Evolutionary conservation across 306 rosid species (phyloP).

Genomic region (Quercus suber): DNA sequence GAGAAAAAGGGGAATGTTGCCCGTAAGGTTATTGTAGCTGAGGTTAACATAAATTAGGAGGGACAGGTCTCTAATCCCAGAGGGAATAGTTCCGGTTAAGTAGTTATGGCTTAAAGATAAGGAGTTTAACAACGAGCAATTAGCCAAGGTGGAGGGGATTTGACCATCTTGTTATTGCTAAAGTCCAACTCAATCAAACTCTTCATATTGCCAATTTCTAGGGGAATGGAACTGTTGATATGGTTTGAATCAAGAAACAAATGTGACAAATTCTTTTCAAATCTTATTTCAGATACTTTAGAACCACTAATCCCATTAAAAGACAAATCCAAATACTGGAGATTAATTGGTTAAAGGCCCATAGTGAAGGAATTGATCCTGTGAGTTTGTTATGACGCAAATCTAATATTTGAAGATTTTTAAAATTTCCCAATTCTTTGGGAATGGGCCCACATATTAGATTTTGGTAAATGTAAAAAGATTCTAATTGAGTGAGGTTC

Average conservation of each 20-base stretch:
- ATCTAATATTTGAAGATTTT: no score
- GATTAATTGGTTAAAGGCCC: not conserved
- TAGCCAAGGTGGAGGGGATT: no score
- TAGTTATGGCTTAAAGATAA: no score
- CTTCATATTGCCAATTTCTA: not conserved
- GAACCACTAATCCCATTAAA: not conserved
- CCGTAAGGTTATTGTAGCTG: no score
- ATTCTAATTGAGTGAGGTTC: not conserved
- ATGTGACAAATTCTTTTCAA: not conserved
- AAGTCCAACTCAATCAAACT: not conserved
- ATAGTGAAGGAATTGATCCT: not conserved
- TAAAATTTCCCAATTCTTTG: not conserved
- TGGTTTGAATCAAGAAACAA: not conserved
- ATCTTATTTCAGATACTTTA: no score
- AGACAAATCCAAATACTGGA: rapidly evolving
- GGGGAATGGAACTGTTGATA: no score
- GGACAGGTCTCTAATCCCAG: no score
- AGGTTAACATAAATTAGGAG: no score
- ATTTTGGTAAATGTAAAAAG: not conserved
- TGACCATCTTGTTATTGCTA: no score
- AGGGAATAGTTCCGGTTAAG: rapidly evolving
- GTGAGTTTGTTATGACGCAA: no score
- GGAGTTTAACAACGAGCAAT: no score
- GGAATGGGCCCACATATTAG: not conserved
- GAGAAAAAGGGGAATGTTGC: no score